Base-by-base conservation (phyloP, 768 basidiomycete genomes). In the Termitomyces sp. region DNA sequence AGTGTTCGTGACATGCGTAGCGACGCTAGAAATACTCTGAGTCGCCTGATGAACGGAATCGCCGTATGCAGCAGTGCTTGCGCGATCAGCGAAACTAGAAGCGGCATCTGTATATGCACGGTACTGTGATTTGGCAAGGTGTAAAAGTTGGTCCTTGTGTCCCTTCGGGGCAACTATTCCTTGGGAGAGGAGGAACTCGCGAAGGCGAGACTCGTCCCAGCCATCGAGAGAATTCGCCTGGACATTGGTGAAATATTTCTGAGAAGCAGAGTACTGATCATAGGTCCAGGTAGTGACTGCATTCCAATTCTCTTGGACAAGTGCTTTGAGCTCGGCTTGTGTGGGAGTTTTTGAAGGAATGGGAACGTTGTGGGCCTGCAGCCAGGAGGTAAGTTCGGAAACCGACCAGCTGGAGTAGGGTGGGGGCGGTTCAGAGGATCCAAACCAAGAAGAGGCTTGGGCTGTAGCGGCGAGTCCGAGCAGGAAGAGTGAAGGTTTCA, bases 161-260 rank as follows among this genome's bases (percentile, higher is more conserved):
- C 88, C 87, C 28, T 80, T 78, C 14, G 95, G 94, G 6, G 86
- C 81, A 48, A 98, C 83, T 57, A 96, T 76, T 41, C 94, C 94
- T 61, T 96, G 88, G 64, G 90, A 82, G 52, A 97, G 80, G 11
- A 98, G 77, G 71, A 88, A 96, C 59, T 88, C 76, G 64, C 94
- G 83, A 21, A 97, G 76, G 28, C 78, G 78, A 12, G 83, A 85
- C 64, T 98, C 94, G 66, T 90, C 84, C 93, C 93, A 98, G 1
- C 76, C 73, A 58, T 94, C 89, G 58, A 91, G 86, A 9, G 82
- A 69, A 22, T 77, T 70, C 2, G 84, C 83, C 55, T 80, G 81
- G 58, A 88, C 41, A 56, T 82, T 72, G 17, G 75, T 62, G 59
- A 90, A 91, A 3, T 76, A 70, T 57, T 79, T 75, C 66, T 90